Percentiles rank a stretch among this genome's conserved stretches.
Conservation (phyloP, 129 eudicot species). For the Tagetes erecta region DNA sequence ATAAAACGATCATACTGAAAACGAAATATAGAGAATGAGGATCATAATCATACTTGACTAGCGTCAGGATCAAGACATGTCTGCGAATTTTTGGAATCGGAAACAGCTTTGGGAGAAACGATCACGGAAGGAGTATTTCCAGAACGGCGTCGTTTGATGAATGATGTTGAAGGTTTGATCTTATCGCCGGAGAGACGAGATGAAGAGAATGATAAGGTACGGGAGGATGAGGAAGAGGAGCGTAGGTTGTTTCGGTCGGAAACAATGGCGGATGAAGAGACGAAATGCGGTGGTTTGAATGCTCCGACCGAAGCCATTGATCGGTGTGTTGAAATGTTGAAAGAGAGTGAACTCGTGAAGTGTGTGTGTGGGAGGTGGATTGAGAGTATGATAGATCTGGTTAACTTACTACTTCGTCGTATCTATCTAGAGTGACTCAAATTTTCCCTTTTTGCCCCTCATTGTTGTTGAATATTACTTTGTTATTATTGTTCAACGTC, state of each 20-base stretch:
- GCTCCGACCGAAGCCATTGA: constrained; percentile 62
- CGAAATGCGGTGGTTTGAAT: constrained; percentile 31
- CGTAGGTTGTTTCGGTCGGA: constrained; percentile 18
- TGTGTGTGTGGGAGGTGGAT: constrained; percentile 16
- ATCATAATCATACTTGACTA: constrained; percentile 60
- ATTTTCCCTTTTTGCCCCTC: constrained; percentile 28
- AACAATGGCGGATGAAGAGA: constrained; percentile 30
- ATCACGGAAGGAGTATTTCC: constrained; percentile 32
- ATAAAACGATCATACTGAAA: constrained; percentile 2
- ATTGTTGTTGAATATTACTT: not conserved
- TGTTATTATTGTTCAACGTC: not conserved
- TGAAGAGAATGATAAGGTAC: constrained; percentile 53
- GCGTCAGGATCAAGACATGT: constrained; percentile 99
- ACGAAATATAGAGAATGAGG: not conserved
- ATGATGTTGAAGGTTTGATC: constrained; percentile 17
- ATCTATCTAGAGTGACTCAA: constrained; percentile 1
- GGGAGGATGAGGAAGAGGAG: constrained; percentile 25
- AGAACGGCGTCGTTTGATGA: constrained; percentile 37
- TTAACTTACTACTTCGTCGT: constrained; percentile 32
- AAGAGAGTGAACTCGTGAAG: constrained; percentile 37
- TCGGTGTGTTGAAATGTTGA: constrained; percentile 13
- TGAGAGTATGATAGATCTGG: constrained; percentile 30
- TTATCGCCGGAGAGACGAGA: constrained; percentile 47
- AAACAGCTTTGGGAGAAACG: constrained; percentile 78
- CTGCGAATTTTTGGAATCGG: constrained; percentile 91